Evolutionary conservation across 441 rosid species (phyloP).

Genomic region (Biscutella auriculata): DNA sequence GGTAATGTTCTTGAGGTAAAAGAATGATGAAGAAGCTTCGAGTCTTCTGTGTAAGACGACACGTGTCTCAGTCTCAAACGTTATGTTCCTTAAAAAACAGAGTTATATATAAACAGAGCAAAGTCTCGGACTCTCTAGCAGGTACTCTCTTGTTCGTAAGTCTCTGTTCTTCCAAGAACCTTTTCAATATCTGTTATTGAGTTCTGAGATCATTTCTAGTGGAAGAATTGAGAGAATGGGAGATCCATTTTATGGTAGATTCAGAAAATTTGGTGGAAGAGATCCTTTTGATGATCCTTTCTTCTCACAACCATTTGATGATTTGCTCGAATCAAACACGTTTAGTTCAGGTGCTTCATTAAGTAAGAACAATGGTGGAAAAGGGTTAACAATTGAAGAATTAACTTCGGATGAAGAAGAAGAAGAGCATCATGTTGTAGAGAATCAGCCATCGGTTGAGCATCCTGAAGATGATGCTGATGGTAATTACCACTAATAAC

Average conservation of each 20-base stretch:
- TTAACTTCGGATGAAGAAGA: slow-evolving; percentile 43
- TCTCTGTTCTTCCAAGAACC: background rate
- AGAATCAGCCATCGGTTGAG: slow-evolving; percentile 47
- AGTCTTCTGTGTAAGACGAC: slow-evolving; percentile 2
- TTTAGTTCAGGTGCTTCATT: slow-evolving; percentile 21
- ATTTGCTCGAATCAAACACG: slow-evolving; percentile 22
- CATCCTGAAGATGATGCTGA: slow-evolving; percentile 51
- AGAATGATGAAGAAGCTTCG: slow-evolving; percentile 19
- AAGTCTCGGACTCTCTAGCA: background rate
- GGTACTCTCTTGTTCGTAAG: slow-evolving; percentile 5
- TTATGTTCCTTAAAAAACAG: background rate
- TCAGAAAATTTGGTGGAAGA: slow-evolving; percentile 26
- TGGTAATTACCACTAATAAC: slow-evolving; percentile 24
- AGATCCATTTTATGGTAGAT: slow-evolving; percentile 27
- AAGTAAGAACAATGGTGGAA: slow-evolving; percentile 2
- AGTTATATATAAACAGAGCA: background rate
- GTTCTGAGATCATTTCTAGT: background rate
- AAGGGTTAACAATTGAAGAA: slow-evolving; percentile 57
- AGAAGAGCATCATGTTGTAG: slow-evolving; percentile 1
- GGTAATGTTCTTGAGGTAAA: background rate
- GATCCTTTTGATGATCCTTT: slow-evolving; percentile 74
- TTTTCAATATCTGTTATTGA: background rate
- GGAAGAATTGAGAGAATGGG: slow-evolving; percentile 21
- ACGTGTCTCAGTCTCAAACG: slow-evolving; percentile 9
- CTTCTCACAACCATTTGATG: slow-evolving; percentile 45